A percentile compares a stretch with the other conserved stretches of the same genome.
phyloP scores from a whole-genome alignment of 257 asterid species.

The Solanum lycopersicoides region DNA sequence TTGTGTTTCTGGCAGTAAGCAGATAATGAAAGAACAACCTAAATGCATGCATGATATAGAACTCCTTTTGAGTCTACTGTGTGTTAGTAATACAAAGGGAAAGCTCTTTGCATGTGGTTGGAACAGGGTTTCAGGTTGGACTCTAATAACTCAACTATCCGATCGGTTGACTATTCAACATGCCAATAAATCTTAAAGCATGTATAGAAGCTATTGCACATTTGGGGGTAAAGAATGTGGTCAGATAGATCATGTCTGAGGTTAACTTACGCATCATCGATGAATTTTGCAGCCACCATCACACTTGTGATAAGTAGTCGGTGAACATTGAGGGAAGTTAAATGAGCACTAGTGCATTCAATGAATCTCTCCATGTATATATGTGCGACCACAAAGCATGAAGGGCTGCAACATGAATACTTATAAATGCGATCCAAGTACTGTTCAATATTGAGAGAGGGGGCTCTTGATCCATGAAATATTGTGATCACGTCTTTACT shows the following conservation, averaged over 20 bases:
- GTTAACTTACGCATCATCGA: slow-evolving; percentile 84
- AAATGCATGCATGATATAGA: neutral
- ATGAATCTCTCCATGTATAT: slow-evolving; percentile 63
- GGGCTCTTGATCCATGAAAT: slow-evolving; percentile 79
- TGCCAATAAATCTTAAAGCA: neutral
- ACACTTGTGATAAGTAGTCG: slow-evolving; percentile 79
- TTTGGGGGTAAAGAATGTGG: neutral
- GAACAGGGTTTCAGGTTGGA: neutral
- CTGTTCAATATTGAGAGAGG: slow-evolving; percentile 57
- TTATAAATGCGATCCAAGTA: slow-evolving; percentile 78
- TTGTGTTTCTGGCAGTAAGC: neutral
- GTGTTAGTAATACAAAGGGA: neutral
- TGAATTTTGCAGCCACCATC: slow-evolving; percentile 90
- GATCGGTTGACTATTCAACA: neutral
- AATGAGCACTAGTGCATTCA: slow-evolving; percentile 27
- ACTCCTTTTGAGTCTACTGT: neutral
- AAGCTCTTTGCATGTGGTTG: neutral
- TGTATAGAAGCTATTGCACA: neutral
- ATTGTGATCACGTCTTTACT: slow-evolving; percentile 47
- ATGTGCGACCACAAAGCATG: slow-evolving; percentile 76
- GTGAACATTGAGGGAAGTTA: slow-evolving; percentile 74
- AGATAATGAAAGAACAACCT: neutral
- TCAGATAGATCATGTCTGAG: neutral
- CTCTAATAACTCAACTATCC: neutral
- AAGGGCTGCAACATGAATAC: slow-evolving; percentile 87